A percentile compares a stretch with the other conserved stretches of the same genome.
Evolutionary conservation across 1,284 basidiomycete genomes (phyloP).

Genomic region (Tetrapyrgos nigripes): DNA sequence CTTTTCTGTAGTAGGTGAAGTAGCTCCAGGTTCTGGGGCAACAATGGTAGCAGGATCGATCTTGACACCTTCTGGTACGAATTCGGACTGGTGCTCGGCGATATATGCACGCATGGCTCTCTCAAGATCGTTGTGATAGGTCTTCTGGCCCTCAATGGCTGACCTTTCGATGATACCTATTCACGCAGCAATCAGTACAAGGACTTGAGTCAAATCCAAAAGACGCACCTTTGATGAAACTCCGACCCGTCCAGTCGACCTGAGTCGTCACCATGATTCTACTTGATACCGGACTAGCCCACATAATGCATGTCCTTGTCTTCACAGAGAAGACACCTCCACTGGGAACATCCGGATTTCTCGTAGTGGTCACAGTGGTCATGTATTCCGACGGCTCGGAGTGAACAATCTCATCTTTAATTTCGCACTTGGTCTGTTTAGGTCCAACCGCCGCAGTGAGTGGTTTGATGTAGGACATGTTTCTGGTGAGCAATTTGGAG

Average conservation of each 20-base stretch:
- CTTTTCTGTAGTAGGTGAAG: not conserved
- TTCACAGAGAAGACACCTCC: conserved; percentile 93
- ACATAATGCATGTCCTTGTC: conserved; percentile 94
- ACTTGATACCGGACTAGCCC: conserved; percentile 84
- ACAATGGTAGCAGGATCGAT: conserved; percentile 41
- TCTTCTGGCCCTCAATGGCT: conserved; percentile 93
- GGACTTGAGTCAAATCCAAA: conserved; percentile 5
- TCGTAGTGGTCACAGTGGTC: conserved; percentile 87
- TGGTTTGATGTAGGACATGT: conserved; percentile 97
- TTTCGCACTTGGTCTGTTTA: conserved; percentile 94
- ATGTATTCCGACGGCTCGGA: conserved; percentile 89
- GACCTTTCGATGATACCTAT: conserved; percentile 93
- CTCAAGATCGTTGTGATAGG: conserved; percentile 88
- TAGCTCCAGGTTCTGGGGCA: conserved; percentile 4
- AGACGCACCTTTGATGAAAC: conserved; percentile 89
- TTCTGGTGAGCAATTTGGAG: conserved; percentile 79
- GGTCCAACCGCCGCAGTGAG: conserved; percentile 90
- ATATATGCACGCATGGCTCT: conserved; percentile 89
- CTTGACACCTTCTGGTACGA: conserved; percentile 84
- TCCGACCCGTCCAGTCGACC: conserved; percentile 96
- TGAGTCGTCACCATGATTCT: conserved; percentile 88
- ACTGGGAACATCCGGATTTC: conserved; percentile 94
- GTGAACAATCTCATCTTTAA: conserved; percentile 84
- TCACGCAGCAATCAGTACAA: not conserved
- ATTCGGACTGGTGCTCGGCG: conserved; percentile 87